phyloP scores from a whole-genome alignment of 1,139 yeast genomes.

The Geotrichum macrosporum region DNA sequence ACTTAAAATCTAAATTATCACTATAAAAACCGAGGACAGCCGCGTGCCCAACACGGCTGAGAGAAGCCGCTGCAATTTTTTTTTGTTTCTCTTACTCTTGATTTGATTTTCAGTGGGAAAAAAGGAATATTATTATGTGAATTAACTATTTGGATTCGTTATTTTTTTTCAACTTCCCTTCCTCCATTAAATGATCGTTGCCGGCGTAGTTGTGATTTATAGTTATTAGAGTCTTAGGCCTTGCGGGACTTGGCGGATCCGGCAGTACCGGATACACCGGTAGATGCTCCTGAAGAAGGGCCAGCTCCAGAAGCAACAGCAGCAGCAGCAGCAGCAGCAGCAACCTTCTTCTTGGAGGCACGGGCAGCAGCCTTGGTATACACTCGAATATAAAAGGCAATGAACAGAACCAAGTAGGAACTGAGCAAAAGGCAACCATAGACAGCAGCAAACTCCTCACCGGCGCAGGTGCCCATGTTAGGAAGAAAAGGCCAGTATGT shows the following conservation, averaged over 20 bases:
- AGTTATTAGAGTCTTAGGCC: slow-evolving; percentile 10
- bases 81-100: slow-evolving; percentile 15
- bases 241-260: slow-evolving; percentile 23
- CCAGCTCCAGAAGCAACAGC: slow-evolving; percentile 24
- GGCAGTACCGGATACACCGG: slow-evolving; percentile 22
- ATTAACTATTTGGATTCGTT: slow-evolving; percentile 1
- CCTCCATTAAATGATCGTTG: no score
- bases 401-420: slow-evolving; percentile 83
- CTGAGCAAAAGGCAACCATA: slow-evolving; percentile 87
- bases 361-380: slow-evolving; percentile 47
- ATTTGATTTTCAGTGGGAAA: no score
- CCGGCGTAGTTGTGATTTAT: no score
- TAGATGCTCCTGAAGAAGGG: slow-evolving; percentile 20
- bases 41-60: not conserved
- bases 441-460: slow-evolving; percentile 87
- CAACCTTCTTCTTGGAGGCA: slow-evolving; percentile 5
- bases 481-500: slow-evolving; percentile 56
- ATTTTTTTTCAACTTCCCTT: slow-evolving; percentile 12
- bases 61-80: not conserved
- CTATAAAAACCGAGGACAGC: not conserved
- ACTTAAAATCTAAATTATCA: not conserved
- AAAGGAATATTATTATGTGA: no score
- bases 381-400: slow-evolving; percentile 86
- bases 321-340: no score
- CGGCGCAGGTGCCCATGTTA: slow-evolving; percentile 81